Conservation (phyloP, 1,284 basidiomycete genomes). For the Calocybe gambosa region DNA sequence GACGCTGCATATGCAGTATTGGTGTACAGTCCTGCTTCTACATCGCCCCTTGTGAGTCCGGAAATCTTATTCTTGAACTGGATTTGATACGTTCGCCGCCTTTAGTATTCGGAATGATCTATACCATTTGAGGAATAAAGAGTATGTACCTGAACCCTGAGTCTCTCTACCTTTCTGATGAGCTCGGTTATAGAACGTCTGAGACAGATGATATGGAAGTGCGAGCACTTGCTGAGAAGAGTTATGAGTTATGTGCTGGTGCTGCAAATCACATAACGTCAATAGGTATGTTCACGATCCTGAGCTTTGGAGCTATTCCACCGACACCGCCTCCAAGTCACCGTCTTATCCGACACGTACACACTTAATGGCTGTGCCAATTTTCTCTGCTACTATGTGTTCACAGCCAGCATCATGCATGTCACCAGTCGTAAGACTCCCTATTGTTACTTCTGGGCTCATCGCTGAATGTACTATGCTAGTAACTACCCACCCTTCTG, state of each 20-base stretch:
- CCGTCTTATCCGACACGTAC: slow-evolving; percentile 58
- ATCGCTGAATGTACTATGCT: slow-evolving; percentile 1
- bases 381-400: slow-evolving; percentile 78
- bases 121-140: slow-evolving; percentile 22
- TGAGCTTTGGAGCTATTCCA: neutral
- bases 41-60: slow-evolving; percentile 75
- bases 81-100: slow-evolving; percentile 2
- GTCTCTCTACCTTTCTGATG: neutral
- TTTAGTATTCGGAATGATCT: slow-evolving; percentile 26
- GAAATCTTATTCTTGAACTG: slow-evolving; percentile 4
- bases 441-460: neutral
- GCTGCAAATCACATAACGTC: slow-evolving; percentile 79
- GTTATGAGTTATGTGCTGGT: slow-evolving; percentile 62
- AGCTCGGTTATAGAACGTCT: slow-evolving; percentile 22
- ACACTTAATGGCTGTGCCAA: slow-evolving; percentile 60
- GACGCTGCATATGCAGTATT: slow-evolving; percentile 82
- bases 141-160: slow-evolving; percentile 12
- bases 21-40: slow-evolving; percentile 73
- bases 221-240: slow-evolving; percentile 52
- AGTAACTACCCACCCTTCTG: slow-evolving; percentile 59
- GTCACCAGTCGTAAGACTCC: slow-evolving; percentile 50
- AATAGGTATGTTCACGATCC: slow-evolving; percentile 42
- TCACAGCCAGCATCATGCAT: slow-evolving; percentile 81
- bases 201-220: slow-evolving; percentile 42
- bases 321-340: slow-evolving; percentile 31